A percentile compares a stretch with the other conserved stretches of the same genome.
Conservation (phyloP, 2,329 filamentous ascomycete species). For the Penicillium oxalicum region DNA sequence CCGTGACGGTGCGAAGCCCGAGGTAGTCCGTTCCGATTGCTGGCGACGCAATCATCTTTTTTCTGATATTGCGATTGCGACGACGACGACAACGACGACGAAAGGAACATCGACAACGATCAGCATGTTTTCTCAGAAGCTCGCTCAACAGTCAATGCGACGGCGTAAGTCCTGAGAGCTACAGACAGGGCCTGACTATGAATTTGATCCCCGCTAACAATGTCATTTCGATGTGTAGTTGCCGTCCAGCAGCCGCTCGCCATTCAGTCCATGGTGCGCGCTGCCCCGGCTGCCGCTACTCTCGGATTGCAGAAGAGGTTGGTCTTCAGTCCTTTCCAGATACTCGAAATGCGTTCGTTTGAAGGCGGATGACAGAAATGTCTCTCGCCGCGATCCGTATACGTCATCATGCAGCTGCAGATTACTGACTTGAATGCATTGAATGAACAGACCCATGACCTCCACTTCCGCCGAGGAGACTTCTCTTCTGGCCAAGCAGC, state of each 20-base stretch:
- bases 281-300: constrained; percentile 41
- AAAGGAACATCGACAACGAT: constrained; percentile 5
- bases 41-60: constrained; percentile 22
- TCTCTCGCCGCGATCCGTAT: constrained; percentile 8
- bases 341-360: not conserved
- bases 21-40: constrained; percentile 37
- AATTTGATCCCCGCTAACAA: constrained; percentile 20
- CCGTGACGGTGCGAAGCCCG: constrained; percentile 35
- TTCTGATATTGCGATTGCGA: constrained; percentile 13
- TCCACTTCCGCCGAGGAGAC: constrained; percentile 31
- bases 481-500: constrained; percentile 71
- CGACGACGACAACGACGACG: constrained; percentile 2
- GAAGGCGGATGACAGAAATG: not conserved
- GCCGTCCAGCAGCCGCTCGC: constrained; percentile 41
- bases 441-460: constrained; percentile 26
- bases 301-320: constrained; percentile 43
- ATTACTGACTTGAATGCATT: constrained; percentile 16
- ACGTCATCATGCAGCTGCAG: constrained; percentile 22
- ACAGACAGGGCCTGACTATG: not conserved
- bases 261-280: constrained; percentile 40
- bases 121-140: constrained; percentile 45
- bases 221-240: constrained; percentile 29
- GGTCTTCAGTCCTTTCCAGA: constrained; percentile 9
- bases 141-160: constrained; percentile 44
- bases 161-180: constrained; percentile 37